A percentile compares a stretch with the other conserved stretches of the same genome.
Evolutionary conservation across 2,329 filamentous ascomycete species (phyloP).

Genomic region (Eurotiales sp.): DNA sequence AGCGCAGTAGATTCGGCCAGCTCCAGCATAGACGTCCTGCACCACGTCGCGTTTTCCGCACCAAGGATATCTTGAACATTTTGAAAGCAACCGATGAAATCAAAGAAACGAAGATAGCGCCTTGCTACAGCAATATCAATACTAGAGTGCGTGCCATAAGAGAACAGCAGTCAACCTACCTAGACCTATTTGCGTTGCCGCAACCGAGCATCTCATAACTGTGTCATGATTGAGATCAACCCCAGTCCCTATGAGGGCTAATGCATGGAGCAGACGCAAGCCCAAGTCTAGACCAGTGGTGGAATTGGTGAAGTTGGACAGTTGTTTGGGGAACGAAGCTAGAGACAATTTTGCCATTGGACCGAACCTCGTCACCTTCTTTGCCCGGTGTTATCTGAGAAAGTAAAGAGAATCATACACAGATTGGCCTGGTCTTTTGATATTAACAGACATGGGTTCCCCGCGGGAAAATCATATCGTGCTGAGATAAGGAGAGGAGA

Average conservation of each 20-base stretch:
- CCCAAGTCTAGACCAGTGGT: constrained; percentile 20
- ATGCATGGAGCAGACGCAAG: constrained; percentile 19
- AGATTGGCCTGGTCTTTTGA: not conserved
- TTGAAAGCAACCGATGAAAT: constrained; percentile 9
- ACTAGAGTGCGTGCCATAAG: not conserved
- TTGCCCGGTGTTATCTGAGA: too few relatives aligned
- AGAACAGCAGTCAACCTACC: constrained; percentile 1
- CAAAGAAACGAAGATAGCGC: constrained; percentile 9
- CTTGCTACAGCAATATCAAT: not conserved
- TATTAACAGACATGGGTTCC: not conserved
- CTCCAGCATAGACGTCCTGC: not conserved
- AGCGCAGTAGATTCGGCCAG: constrained; percentile 7
- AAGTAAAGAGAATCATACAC: too few relatives aligned
- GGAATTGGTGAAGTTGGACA: constrained; percentile 21
- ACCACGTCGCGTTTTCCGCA: not conserved
- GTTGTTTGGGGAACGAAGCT: constrained; percentile 17
- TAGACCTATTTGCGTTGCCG: constrained; percentile 6
- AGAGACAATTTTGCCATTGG: constrained; percentile 3
- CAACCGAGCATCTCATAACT: constrained; percentile 4
- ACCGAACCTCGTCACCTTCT: not conserved
- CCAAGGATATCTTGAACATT: constrained; percentile 4
- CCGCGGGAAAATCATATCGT: constrained; percentile 8
- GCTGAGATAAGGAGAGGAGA: too few relatives aligned
- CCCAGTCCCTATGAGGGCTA: constrained; percentile 16
- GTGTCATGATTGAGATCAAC: constrained; percentile 4